Evolutionary conservation across 2,329 filamentous ascomycete species (phyloP).

Genomic region (Immersiporthe knoxdaviesiana): DNA sequence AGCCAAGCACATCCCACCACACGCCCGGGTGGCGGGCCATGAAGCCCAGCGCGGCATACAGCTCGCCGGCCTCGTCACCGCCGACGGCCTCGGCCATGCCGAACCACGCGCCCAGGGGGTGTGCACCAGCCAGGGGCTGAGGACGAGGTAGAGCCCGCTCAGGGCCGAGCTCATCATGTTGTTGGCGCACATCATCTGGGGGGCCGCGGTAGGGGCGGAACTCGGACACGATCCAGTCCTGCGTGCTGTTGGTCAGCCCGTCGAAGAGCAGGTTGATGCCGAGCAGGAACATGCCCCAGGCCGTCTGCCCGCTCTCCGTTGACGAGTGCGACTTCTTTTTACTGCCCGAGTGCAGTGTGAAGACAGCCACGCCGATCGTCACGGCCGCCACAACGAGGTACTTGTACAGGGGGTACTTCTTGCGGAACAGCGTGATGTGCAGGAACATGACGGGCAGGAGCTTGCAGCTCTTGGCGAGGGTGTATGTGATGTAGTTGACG

Average conservation of each 20-base stretch:
- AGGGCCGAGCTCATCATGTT: slow-evolving; percentile 84
- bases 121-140: slow-evolving; percentile 78
- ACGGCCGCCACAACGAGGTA: slow-evolving; percentile 92
- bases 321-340: slow-evolving; percentile 41
- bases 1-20: slow-evolving; percentile 85
- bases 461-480: slow-evolving; percentile 97
- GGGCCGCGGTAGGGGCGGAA: slow-evolving; percentile 83
- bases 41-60: slow-evolving; percentile 79
- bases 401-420: slow-evolving; percentile 91
- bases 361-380: slow-evolving; percentile 89
- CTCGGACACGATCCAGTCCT: slow-evolving; percentile 87
- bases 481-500: slow-evolving; percentile 97
- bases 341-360: slow-evolving; percentile 77
- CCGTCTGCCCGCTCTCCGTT: slow-evolving; percentile 57
- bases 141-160: slow-evolving; percentile 74
- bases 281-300: slow-evolving; percentile 82
- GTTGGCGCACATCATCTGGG: slow-evolving; percentile 99
- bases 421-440: slow-evolving; percentile 88
- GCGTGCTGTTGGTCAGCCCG: slow-evolving; percentile 92
- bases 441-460: slow-evolving; percentile 98
- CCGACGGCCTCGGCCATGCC: slow-evolving; percentile 66
- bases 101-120: slow-evolving; percentile 68
- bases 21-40: slow-evolving; percentile 79
- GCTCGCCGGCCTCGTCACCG: slow-evolving; percentile 69
- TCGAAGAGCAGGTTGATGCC: slow-evolving; percentile 92